phyloP scores from a whole-genome alignment of 495 filamentous ascomycete species.

The Hypoxylon trugodes region DNA sequence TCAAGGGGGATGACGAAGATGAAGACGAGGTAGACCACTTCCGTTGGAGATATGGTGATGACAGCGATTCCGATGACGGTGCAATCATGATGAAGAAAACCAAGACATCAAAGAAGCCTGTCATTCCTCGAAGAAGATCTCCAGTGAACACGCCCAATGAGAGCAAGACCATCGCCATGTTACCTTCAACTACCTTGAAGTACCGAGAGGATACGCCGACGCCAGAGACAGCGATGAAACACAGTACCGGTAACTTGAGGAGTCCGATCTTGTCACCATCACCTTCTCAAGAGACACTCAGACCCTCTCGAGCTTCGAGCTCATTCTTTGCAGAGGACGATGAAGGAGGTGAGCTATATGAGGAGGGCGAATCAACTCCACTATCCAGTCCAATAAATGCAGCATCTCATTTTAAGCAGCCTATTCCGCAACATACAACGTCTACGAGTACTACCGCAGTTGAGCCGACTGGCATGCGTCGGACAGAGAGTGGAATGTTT shows the following conservation, averaged over 20 bases:
- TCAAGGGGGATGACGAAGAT: constrained; percentile 76
- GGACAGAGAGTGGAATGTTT: constrained; percentile 84
- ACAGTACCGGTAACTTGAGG: constrained; percentile 57
- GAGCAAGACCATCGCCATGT: constrained; percentile 90
- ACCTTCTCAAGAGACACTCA: constrained; percentile 78
- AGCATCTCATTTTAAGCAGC: constrained; percentile 22
- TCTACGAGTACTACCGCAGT: constrained; percentile 47
- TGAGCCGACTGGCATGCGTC: constrained; percentile 66
- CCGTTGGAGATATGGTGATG: constrained; percentile 57
- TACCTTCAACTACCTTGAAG: constrained; percentile 92
- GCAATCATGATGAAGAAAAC: constrained; percentile 85
- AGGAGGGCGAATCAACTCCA: constrained; percentile 65
- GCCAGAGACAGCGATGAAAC: constrained; percentile 64
- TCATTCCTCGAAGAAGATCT: constrained; percentile 51
- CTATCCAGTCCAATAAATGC: constrained; percentile 36
- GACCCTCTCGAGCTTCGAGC: constrained; percentile 72
- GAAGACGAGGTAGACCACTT: constrained; percentile 62
- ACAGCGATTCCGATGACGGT: constrained; percentile 76
- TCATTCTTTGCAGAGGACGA: constrained; percentile 68
- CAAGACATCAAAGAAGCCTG: constrained; percentile 50
- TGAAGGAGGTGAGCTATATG: constrained; percentile 55
- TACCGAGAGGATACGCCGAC: constrained; percentile 84
- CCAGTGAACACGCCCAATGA: constrained; percentile 65
- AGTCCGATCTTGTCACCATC: constrained; percentile 67
- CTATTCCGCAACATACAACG: constrained; percentile 46